Conservation (phyloP, 345 rosid species). For the Cardiospermum halicacabum region DNA sequence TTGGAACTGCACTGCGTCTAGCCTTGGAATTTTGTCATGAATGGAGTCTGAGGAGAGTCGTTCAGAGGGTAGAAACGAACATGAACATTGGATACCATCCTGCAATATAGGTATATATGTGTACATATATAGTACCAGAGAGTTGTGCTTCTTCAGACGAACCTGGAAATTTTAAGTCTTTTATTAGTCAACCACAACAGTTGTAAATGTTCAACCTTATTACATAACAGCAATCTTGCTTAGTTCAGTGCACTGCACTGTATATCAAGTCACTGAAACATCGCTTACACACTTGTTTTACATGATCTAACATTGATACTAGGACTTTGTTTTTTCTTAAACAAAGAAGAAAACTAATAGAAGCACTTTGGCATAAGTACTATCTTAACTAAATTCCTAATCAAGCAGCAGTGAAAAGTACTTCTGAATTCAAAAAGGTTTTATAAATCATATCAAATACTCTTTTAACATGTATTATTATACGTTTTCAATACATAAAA, state of each 20-base stretch:
- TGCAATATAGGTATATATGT: conserved; percentile 47
- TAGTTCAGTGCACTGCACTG: conserved; percentile 6
- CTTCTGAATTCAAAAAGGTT: no score
- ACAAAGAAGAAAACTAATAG: no score
- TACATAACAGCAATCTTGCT: conserved; percentile 1
- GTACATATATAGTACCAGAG: conserved; percentile 19
- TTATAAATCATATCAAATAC: no score
- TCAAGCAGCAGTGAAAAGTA: no score
- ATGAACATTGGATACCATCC: conserved; percentile 56
- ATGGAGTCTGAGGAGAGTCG: conserved; percentile 75
- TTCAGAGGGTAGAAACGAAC: conserved; percentile 59
- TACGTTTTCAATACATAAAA: neutral
- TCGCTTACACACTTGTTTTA: no score
- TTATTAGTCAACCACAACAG: conserved; percentile 8
- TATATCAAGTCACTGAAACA: no score
- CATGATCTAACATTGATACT: no score
- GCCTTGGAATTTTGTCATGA: conserved; percentile 79
- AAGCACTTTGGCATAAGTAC: no score
- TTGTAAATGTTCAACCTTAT: conserved; percentile 15
- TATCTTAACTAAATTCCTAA: no score
- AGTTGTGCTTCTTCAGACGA: neutral
- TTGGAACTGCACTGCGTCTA: conserved; percentile 81
- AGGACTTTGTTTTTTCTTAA: no score
- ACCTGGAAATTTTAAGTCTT: neutral
- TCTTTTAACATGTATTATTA: no score